Evolutionary conservation across 1,284 basidiomycete species (phyloP).

Genomic region (Leccinum colubrinum): DNA sequence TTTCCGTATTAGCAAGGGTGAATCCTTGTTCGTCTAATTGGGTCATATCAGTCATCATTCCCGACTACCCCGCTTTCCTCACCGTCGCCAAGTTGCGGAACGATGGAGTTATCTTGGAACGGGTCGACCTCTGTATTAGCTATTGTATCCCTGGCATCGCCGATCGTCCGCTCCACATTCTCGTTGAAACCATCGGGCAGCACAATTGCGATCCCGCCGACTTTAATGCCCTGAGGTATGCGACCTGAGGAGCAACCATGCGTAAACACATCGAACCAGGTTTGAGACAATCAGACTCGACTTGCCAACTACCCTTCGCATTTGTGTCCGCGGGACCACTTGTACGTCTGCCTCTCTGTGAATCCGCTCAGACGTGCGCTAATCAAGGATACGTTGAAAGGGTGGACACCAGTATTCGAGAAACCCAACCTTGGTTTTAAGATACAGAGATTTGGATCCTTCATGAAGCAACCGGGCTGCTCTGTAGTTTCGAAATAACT

Average conservation of each 20-base stretch:
- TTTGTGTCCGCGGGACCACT: constrained; percentile 4
- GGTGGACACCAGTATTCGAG: not conserved
- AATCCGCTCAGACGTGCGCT: constrained; percentile 15
- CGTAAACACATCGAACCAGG: not conserved
- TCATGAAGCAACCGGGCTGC: constrained; percentile 8
- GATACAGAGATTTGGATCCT: not conserved
- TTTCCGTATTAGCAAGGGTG: constrained; percentile 5
- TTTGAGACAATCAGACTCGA: not conserved
- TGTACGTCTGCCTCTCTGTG: not conserved
- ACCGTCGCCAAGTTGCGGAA: not conserved
- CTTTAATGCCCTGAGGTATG: not conserved
- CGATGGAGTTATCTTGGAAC: not conserved
- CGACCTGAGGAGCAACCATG: not conserved
- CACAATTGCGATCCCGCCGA: no score
- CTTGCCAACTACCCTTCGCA: constrained; percentile 4
- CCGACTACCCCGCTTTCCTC: not conserved
- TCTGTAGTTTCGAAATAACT: constrained; percentile 5
- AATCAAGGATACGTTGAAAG: not conserved
- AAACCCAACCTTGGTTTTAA: constrained; percentile 3
- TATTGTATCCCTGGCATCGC: no score
- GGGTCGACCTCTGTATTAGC: not conserved
- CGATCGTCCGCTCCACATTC: no score
- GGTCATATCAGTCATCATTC: not conserved
- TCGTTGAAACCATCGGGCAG: no score
- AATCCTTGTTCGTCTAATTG: not conserved